phyloP scores from a whole-genome alignment of 1,284 basidiomycete species.

The Trichosporon faecale region DNA sequence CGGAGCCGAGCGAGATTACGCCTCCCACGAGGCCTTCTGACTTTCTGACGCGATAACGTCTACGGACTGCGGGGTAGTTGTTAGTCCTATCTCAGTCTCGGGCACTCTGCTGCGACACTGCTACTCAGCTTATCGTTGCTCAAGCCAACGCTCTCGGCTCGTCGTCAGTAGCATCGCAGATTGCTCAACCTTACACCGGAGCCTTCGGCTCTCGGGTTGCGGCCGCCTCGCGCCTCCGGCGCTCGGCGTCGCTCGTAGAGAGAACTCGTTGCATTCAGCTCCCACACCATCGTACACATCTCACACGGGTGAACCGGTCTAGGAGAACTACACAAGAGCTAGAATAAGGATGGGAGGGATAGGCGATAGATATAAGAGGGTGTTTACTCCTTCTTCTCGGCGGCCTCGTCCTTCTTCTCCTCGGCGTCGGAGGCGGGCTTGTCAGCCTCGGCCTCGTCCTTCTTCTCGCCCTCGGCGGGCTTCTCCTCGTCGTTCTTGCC shows the following conservation, averaged over 20 bases:
- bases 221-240: neutral
- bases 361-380: neutral
- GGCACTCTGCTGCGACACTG: no score
- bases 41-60: no score
- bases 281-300: slow-evolving; percentile 9
- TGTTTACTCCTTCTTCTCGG: slow-evolving; percentile 14
- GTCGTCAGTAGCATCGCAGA: no score
- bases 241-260: neutral
- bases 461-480: slow-evolving; percentile 24
- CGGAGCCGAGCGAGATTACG: no score
- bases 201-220: no score
- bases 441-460: slow-evolving; percentile 25
- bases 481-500: slow-evolving; percentile 35
- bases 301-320: slow-evolving; percentile 2
- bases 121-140: no score
- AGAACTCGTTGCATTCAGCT: slow-evolving; percentile 12
- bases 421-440: slow-evolving; percentile 16
- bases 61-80: no score
- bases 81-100: no score
- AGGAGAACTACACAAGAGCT: neutral
- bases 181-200: no score
- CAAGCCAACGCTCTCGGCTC: no score
- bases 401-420: slow-evolving; percentile 12
- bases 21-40: no score
- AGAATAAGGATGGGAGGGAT: neutral